These are phyloP conservation scores for Saccharomyces hybrid DNA, from an alignment of 1,139 yeast species.

Conservation along the genomic window DNA sequence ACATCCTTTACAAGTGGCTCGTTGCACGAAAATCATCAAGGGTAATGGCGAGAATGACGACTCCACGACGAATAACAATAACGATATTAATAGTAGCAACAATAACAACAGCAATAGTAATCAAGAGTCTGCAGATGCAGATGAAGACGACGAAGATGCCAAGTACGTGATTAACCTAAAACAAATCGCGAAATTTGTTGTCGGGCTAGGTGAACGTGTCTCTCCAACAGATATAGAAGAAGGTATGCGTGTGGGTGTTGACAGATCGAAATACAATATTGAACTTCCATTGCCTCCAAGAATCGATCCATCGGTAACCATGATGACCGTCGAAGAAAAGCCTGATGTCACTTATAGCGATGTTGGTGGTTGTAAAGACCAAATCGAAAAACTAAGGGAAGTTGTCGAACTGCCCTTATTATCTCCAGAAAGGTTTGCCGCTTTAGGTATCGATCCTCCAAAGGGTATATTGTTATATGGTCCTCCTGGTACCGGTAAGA, in stretches of 20 bases:
- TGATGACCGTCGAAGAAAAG: slow-evolving; percentile 99
- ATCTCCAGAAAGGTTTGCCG: slow-evolving; percentile 93
- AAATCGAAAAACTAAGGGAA: slow-evolving; percentile 91
- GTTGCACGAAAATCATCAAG: slow-evolving; percentile 95
- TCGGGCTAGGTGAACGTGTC: slow-evolving; percentile 90
- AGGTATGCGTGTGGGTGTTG: slow-evolving; percentile 99
- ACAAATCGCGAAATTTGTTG: slow-evolving; percentile 97
- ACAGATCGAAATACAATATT: slow-evolving; percentile 91
- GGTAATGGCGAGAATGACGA: slow-evolving; percentile 27
- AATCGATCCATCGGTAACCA: slow-evolving; percentile 96
- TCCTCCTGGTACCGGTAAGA: slow-evolving; percentile 98
- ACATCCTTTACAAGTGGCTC: slow-evolving; percentile 94
- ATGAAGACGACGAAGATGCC: slow-evolving; percentile 68
- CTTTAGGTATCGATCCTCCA: slow-evolving; percentile 95
- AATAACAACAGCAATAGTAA: slow-evolving; percentile 1
- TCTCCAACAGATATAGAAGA: slow-evolving; percentile 98
- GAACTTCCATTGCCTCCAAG: slow-evolving; percentile 95
- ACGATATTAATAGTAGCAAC: slow-evolving; percentile 6
- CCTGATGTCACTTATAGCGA: slow-evolving; percentile 89
- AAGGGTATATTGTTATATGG: slow-evolving; percentile 93
- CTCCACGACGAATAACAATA: slow-evolving; percentile 24
- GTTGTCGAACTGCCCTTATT: slow-evolving; percentile 92
- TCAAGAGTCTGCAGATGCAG: slow-evolving; percentile 25
- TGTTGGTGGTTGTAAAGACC: slow-evolving; percentile 97
- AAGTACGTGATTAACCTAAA: slow-evolving; percentile 94